Evolutionary conservation across 495 filamentous ascomycete genomes (phyloP), one percentile per base, ranked within the genome.

Genomic region (Aspergillus baeticus): DNA sequence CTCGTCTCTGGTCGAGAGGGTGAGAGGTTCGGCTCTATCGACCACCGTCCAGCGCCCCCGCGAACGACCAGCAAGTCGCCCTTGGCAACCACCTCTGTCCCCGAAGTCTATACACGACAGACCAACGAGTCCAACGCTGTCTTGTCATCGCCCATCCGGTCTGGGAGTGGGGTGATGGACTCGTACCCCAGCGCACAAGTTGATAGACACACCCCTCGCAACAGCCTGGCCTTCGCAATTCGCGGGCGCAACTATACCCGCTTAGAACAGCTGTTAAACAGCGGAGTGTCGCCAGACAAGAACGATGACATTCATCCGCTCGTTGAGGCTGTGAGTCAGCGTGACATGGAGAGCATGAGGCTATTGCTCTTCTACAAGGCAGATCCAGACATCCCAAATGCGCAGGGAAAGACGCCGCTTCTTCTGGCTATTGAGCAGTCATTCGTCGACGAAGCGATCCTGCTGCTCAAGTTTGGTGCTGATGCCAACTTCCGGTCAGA

Each of bases 391-490:
- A 64, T 62, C 10, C 49, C 71, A 0, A 73, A 79, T 34, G 63
- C 60, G 26, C 64, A 73, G 22, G 70, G 70, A 18, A 59, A 69
- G 35, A 76, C 77, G 3, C 77, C 77, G 0, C 64, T 81, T 6
- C 67, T 71, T 18, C 57, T 67, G 8, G 68, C 74, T 3, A 75
- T 79, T 2, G 73, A 78, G 33, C 68, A 65, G 47, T 71, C 68
- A 0, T 80, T 75, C 55, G 46, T 71, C 11, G 74, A 77, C 21
- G 73, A 71, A 7, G 72, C 75, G 3, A 70, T 64, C 26, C 60
- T 79, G 41, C 68, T 84, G 7, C 63, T 83, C 5, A 74, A 79
- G 57, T 76, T 78, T 54, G 75, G 77, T 14, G 81, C 80, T 1
- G 77, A 82, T 55, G 65, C 77, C 8, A 82, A 81, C 59, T 63